Conservation (phyloP, 2,329 filamentous ascomycete genomes). For the Ampelomyces quisqualis region DNA sequence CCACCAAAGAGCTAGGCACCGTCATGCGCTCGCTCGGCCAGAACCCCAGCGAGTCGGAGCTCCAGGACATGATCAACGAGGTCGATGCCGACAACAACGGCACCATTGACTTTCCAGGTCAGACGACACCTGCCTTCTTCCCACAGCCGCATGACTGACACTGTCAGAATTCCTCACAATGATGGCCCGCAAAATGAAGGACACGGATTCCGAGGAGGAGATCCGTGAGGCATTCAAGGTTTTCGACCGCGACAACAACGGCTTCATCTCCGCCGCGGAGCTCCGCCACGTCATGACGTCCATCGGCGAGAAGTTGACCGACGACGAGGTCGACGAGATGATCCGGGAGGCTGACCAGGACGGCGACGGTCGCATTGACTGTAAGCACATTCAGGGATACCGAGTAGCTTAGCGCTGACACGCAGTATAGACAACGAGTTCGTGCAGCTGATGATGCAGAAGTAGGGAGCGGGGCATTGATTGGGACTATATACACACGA, state of each 20-base stretch:
- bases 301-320: conserved; percentile 64
- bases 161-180: conserved; percentile 62
- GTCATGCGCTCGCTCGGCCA: conserved; percentile 66
- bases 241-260: conserved; percentile 66
- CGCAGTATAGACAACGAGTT: conserved; percentile 55
- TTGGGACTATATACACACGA: conserved; percentile 36
- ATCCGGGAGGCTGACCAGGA: conserved; percentile 65
- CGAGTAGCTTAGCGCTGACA: conserved; percentile 5
- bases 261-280: conserved; percentile 64
- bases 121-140: background rate
- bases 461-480: conserved; percentile 41
- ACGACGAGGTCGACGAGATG: conserved; percentile 65
- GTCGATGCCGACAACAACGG: conserved; percentile 66
- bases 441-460: conserved; percentile 59
- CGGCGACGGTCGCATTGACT: conserved; percentile 65
- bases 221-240: conserved; percentile 66
- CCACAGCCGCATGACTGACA: conserved; percentile 8
- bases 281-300: conserved; percentile 64
- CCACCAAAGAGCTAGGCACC: conserved; percentile 62
- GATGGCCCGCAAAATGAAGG: conserved; percentile 65
- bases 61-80: conserved; percentile 68
- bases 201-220: conserved; percentile 64
- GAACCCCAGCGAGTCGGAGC: conserved; percentile 62
- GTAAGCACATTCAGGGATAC: conserved; percentile 42
- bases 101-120: conserved; percentile 65